phyloP scores from a whole-genome alignment of 257 asterid genomes.

The Euphrasia confusa region DNA sequence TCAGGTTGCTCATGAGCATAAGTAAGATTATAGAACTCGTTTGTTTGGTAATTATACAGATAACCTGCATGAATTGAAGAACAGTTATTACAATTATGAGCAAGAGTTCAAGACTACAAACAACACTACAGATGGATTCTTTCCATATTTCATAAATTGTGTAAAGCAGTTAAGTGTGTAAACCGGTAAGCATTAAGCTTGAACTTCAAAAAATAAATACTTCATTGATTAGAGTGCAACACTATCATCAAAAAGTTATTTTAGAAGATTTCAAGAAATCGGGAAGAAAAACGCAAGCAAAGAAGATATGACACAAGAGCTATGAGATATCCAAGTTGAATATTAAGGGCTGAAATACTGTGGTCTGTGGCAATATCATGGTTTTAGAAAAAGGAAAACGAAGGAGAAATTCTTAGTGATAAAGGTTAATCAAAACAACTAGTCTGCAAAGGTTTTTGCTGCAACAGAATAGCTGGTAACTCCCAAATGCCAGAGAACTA shows the following conservation, averaged over 20 bases:
- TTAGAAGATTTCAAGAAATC: constrained; percentile 8
- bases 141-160: constrained; percentile 13
- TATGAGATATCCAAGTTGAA: constrained; percentile 13
- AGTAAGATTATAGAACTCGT: constrained; percentile 92
- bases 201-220: constrained; percentile 1
- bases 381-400: constrained; percentile 14
- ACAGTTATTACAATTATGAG: constrained; percentile 16
- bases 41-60: constrained; percentile 91
- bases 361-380: constrained; percentile 16
- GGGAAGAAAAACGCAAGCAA: background rate
- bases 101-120: constrained; percentile 17
- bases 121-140: constrained; percentile 2
- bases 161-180: constrained; percentile 12
- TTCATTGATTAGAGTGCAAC: constrained; percentile 17
- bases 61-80: constrained; percentile 61
- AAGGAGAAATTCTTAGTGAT: constrained; percentile 20
- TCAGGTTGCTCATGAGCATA: constrained; percentile 95
- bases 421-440: constrained; percentile 19
- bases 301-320: constrained; percentile 15
- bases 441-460: constrained; percentile 11
- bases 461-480: constrained; percentile 16
- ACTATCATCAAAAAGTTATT: constrained; percentile 8
- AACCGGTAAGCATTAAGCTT: background rate
- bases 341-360: constrained; percentile 12
- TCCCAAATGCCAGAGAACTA: background rate